A percentile compares a stretch with the other conserved stretches of the same genome.
phyloP scores from a whole-genome alignment of 2,329 filamentous ascomycete genomes.

The Botrytis byssoidea region DNA sequence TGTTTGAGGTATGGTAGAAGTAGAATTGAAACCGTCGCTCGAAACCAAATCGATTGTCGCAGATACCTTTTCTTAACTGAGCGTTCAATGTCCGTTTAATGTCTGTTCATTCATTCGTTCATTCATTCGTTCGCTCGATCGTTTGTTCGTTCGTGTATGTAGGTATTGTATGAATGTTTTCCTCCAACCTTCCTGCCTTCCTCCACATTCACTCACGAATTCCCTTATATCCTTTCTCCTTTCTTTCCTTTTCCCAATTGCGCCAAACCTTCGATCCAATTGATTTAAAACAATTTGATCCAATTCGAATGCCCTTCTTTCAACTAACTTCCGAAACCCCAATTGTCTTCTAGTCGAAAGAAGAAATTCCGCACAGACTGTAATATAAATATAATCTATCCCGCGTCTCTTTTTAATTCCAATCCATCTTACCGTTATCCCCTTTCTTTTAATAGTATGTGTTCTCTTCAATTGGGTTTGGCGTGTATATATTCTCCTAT shows the following conservation, averaged over 20 bases:
- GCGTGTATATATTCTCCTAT: background rate
- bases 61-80: background rate
- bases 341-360: background rate
- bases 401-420: background rate
- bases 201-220: background rate
- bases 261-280: constrained; percentile 3
- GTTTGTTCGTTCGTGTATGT: background rate
- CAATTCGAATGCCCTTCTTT: background rate
- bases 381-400: constrained; percentile 9
- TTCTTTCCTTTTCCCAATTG: background rate
- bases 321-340: background rate
- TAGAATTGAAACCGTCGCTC: background rate
- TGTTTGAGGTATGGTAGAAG: constrained; percentile 4
- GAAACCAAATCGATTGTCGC: constrained; percentile 1
- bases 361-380: constrained; percentile 12
- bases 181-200: constrained; percentile 1
- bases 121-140: background rate
- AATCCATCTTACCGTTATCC: background rate
- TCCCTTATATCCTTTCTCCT: background rate
- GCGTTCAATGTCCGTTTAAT: background rate
- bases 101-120: background rate
- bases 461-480: background rate
- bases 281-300: constrained; percentile 4
- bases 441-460: background rate
- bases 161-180: background rate